A percentile compares a stretch with the other conserved stretches of the same genome.
Conservation (phyloP, 192 early-diverging fungal species). For the Chytriomyces sp. region DNA sequence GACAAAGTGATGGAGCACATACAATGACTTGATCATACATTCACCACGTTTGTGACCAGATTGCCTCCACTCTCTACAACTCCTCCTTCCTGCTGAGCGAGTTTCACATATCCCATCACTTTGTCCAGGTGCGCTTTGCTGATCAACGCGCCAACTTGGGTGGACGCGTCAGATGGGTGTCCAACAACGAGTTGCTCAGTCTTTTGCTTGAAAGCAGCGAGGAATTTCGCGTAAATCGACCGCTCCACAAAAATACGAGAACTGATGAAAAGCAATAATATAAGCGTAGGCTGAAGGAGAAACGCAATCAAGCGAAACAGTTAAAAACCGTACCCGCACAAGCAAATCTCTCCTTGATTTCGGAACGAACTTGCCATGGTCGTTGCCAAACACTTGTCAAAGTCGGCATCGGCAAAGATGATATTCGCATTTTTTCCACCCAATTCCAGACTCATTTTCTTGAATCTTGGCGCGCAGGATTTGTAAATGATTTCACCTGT, state of each 20-base stretch:
- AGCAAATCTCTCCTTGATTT: slow-evolving; percentile 82
- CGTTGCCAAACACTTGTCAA: slow-evolving; percentile 60
- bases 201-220: slow-evolving; percentile 61
- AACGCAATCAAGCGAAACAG: neutral
- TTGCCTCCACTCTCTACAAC: slow-evolving; percentile 47
- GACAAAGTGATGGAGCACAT: slow-evolving; percentile 38
- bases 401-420: slow-evolving; percentile 37
- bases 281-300: neutral
- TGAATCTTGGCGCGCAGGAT: slow-evolving; percentile 67
- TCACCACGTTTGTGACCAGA: slow-evolving; percentile 55
- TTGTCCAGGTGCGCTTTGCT: slow-evolving; percentile 73
- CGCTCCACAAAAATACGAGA: slow-evolving; percentile 80
- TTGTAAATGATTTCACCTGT: slow-evolving; percentile 69
- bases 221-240: slow-evolving; percentile 68
- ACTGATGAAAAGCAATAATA: slow-evolving; percentile 27
- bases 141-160: slow-evolving; percentile 76
- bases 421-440: slow-evolving; percentile 82
- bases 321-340: slow-evolving; percentile 53
- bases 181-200: slow-evolving; percentile 65
- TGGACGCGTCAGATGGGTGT: slow-evolving; percentile 65
- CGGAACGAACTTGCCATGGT: slow-evolving; percentile 70
- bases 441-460: slow-evolving; percentile 81
- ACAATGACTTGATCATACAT: slow-evolving; percentile 41
- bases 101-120: slow-evolving; percentile 68
- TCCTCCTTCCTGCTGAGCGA: slow-evolving; percentile 56